phyloP scores from a whole-genome alignment of 2,329 filamentous ascomycete genomes.

The Alternaria arbusti region DNA sequence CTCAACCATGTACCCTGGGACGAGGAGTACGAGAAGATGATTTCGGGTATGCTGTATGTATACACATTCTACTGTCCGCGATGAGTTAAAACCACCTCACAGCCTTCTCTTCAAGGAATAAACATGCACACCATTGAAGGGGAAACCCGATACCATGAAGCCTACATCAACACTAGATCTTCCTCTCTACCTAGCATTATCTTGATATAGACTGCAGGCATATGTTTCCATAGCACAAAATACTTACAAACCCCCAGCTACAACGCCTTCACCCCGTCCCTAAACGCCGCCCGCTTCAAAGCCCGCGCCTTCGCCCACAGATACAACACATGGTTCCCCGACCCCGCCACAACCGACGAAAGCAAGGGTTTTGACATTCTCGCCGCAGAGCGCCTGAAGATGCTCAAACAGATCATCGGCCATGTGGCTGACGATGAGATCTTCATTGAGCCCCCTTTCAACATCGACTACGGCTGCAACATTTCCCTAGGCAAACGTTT shows the following conservation, averaged over 20 bases:
- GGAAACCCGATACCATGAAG: neutral
- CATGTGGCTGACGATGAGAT: slow-evolving; percentile 42
- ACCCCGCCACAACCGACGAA: slow-evolving; percentile 18
- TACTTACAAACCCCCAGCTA: slow-evolving; percentile 51
- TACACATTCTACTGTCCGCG: neutral
- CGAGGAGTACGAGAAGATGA: slow-evolving; percentile 69
- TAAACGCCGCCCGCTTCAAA: slow-evolving; percentile 60
- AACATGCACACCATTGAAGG: neutral
- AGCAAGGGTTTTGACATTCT: slow-evolving; percentile 32
- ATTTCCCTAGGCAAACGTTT: slow-evolving; percentile 67
- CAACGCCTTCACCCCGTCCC: slow-evolving; percentile 56
- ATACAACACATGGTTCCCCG: slow-evolving; percentile 60
- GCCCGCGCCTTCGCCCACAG: slow-evolving; percentile 63
- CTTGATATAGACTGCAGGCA: too few relatives aligned
- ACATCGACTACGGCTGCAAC: slow-evolving; percentile 71
- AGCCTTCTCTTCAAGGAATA: neutral
- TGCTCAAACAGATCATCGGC: slow-evolving; percentile 41
- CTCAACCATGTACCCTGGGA: slow-evolving; percentile 62
- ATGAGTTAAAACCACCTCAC: neutral
- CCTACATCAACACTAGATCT: neutral
- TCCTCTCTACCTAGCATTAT: too few relatives aligned
- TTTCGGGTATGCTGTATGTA: slow-evolving; percentile 66
- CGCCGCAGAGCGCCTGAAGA: slow-evolving; percentile 28
- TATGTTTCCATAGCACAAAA: too few relatives aligned
- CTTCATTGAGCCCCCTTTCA: slow-evolving; percentile 67